Conservation (phyloP, 2,329 filamentous ascomycete species). For the Aspergillus unguis region DNA sequence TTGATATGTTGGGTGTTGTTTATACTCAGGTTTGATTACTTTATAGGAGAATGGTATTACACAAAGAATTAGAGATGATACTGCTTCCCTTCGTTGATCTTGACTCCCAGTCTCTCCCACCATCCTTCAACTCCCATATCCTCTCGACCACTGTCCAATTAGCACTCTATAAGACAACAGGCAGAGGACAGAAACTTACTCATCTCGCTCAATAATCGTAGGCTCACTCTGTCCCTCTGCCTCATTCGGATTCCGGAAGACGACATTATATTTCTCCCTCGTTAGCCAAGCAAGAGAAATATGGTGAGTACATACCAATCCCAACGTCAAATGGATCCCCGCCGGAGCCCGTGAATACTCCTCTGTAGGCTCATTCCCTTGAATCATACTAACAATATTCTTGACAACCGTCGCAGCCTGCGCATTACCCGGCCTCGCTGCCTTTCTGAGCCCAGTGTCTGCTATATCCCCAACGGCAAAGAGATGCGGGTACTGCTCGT, state of each 20-base stretch:
- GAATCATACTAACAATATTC: slow-evolving; percentile 34
- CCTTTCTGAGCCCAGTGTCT: slow-evolving; percentile 36
- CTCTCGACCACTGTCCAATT: slow-evolving; percentile 30
- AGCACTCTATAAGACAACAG: slow-evolving; percentile 4
- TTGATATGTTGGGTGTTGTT: slow-evolving; percentile 52
- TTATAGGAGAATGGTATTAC: background rate
- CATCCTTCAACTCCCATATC: slow-evolving; percentile 39
- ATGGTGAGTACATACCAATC: slow-evolving; percentile 24
- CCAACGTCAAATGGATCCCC: slow-evolving; percentile 35
- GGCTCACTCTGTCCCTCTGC: slow-evolving; percentile 35
- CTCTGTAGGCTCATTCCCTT: slow-evolving; percentile 24
- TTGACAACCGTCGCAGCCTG: slow-evolving; percentile 33
- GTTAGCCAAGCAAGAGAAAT: background rate
- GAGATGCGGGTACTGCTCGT: slow-evolving; percentile 29
- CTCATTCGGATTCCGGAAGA: slow-evolving; percentile 37
- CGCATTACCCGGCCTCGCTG: slow-evolving; percentile 30
- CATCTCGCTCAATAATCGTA: slow-evolving; percentile 28
- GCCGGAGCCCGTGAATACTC: slow-evolving; percentile 27
- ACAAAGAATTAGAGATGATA: slow-evolving; percentile 30
- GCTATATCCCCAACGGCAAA: slow-evolving; percentile 38
- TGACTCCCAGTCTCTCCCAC: slow-evolving; percentile 33
- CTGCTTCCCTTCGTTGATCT: slow-evolving; percentile 27
- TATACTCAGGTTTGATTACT: slow-evolving; percentile 12
- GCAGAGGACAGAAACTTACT: slow-evolving; percentile 20
- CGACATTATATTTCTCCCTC: slow-evolving; percentile 34